Evolutionary conservation across 352 stramenopile species (phyloP).

Genomic region (Aphanomyces invadans): DNA sequence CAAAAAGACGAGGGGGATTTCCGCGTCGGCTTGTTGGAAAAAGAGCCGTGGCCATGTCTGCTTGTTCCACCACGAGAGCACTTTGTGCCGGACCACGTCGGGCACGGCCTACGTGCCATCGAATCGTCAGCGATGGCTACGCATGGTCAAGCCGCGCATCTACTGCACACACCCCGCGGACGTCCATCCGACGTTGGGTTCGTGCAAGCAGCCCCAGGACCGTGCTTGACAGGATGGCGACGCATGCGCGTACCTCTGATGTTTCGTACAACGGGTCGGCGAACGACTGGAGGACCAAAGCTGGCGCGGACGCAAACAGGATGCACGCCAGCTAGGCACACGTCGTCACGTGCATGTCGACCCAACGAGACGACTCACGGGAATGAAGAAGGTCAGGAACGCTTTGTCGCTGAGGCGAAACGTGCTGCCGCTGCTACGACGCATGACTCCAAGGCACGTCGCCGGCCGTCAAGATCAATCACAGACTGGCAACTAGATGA

Average conservation of each 20-base stretch:
- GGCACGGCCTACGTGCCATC: neutral
- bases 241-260: neutral
- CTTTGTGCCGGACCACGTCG: neutral
- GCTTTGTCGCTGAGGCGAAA: constrained; percentile 19
- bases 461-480: too few relatives aligned
- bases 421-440: too few relatives aligned
- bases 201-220: too few relatives aligned
- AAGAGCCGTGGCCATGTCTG: neutral
- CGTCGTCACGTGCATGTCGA: neutral
- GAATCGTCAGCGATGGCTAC: too few relatives aligned
- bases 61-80: constrained; percentile 18
- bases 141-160: too few relatives aligned
- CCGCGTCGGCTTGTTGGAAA: neutral
- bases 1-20: constrained; percentile 23
- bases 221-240: neutral
- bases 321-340: constrained; percentile 3
- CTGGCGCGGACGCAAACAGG: constrained; percentile 9
- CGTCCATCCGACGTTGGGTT: too few relatives aligned
- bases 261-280: constrained; percentile 11
- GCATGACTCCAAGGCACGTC: too few relatives aligned
- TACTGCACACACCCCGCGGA: too few relatives aligned
- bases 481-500: too few relatives aligned
- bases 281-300: constrained; percentile 12
- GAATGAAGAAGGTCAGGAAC: constrained; percentile 22
- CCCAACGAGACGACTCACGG: neutral